Evolutionary conservation across 2,329 filamentous ascomycete species (phyloP), one percentile per base, ranked within the genome.

Genomic region (Ascochyta viciae-villosae): DNA sequence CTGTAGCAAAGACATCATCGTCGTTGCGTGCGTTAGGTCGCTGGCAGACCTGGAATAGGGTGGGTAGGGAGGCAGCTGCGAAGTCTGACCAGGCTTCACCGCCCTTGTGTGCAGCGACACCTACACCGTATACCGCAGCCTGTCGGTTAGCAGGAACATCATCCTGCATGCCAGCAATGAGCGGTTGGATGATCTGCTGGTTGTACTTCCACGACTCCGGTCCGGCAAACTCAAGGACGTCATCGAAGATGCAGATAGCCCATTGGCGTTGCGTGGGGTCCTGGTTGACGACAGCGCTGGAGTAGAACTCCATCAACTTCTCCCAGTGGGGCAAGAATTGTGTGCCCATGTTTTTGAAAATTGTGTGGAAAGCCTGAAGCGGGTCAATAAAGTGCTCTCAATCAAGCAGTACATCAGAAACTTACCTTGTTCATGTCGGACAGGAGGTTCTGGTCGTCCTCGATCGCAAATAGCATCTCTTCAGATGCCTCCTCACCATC

Each of bases 331-430:
- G 89, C 50, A 99, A 83, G 82, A 99, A 99, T 10, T 84, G 81
- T 9, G 87, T 83, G 23, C 91, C 91, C 74, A 97, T 92, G 79
- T 96, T 93, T 82, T 98, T 98, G 84, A 99, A 99, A 64, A 99
- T 92, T 58, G 92, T 94, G 78, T 99, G 95, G 85, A 96, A 99
- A 0, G 95, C 94, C 82, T 99, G 98, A 85, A 98, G 98, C 93
- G 98, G 98, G 73, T 99, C 95, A 3, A 93, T 96, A 35, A 98
- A 83, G 16, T 98, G 83, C 16, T 92, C 96, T 98, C 93, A 72
- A 98, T 94, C 66, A 98, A 94, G 19, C 15, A 9, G n/a, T 12
- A 3, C n/a, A 13, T 19, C 13, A 12, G 29, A 19, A 3, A 39
- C 54, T 45, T 24, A 52, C 54, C 82, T 99, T 99, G 86, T 99